Base-by-base conservation (phyloP, 495 filamentous ascomycete species). In the Penicillium taxi region DNA sequence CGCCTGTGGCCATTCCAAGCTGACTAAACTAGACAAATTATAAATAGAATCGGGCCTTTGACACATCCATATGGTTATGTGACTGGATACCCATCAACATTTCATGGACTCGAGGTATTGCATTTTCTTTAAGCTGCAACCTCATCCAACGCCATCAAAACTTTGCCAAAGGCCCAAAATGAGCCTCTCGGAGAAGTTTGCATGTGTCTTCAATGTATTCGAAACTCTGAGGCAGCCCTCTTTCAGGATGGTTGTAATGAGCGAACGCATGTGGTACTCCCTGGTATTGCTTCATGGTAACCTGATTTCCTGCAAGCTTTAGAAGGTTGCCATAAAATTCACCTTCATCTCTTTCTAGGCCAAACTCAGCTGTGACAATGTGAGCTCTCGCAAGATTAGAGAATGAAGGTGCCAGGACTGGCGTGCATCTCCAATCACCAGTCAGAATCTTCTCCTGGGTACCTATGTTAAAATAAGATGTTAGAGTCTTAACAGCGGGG, bases 181-280 rank as follows among this genome's bases (percentile, higher is more conserved):
- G 43, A 9, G 40, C 43, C 22, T 37, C 20, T 8, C 32, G 28
- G 17, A 46, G 43, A 9, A 46, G 8, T 13, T 16, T n/a, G 16
- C 37, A 29, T 6, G 43, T 46, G 18, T 46, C 43, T 27, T 35
- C 39, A 6, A 46, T 46, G 22, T 41, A 42, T 9, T 23, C 43
- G 32, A 36, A 41, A 21, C 43, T 46, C 13, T 37, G 39, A 6
- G 37, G 36, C 4, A 53, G 23, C 2, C 46, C 42, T 22, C 45
- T 22, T 13, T 35, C 21, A 0, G 50, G 50, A 19, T 53, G 50
- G 19, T 50, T 53, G 26, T 44, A 50, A 20, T 59, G 52, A 8
- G 42, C 49, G 28, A 59, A 59, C 4, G 52, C 45, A 44, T 59
- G 55, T 2, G 55, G 52, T 17, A 56, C 36, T 1, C 52, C 55